Percentiles rank a stretch among this genome's conserved stretches.
These are phyloP conservation scores for peach (Prunus persica) DNA, from an alignment of 306 rosid species.

Conservation along the genomic window Prunus_persica_NCBIv2 NC_034010.1:778501-779000, in stretches of 20 bases:
- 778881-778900: slow-evolving; percentile 81
- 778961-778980: slow-evolving; percentile 84
- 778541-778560: not conserved
- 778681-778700: not conserved
- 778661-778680: not conserved
- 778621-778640: not conserved
- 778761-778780: not conserved
- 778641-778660: not conserved
- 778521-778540: not conserved
- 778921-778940: slow-evolving; percentile 52
- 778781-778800: slow-evolving; percentile 14
- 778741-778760: not conserved
- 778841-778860: slow-evolving; percentile 18
- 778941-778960: slow-evolving; percentile 79
- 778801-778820: not conserved
- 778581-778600: not conserved
- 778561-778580: not conserved
- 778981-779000: slow-evolving; percentile 97
- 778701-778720: not conserved
- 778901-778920: slow-evolving; percentile 41
- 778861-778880: slow-evolving; percentile 45
- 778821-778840: slow-evolving; percentile 13
- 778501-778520: not conserved
- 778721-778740: not conserved
- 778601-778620: not conserved